phyloP scores from a whole-genome alignment of 129 eudicot genomes.

The Logfia minima region DNA sequence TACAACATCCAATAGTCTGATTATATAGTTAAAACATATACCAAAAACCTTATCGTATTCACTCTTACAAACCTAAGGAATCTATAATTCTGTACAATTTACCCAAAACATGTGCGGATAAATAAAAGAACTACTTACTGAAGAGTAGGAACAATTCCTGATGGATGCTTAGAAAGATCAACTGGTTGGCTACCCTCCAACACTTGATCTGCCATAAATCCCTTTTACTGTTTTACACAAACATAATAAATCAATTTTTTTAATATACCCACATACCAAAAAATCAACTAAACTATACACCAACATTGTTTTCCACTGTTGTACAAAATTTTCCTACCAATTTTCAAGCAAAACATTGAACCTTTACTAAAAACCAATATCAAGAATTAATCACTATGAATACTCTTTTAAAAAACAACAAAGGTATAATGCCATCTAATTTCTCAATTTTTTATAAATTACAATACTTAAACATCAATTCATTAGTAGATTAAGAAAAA shows the following conservation, averaged over 20 bases:
- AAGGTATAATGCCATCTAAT: background rate
- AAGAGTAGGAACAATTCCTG: slow-evolving; percentile 82
- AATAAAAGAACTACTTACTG: slow-evolving; percentile 44
- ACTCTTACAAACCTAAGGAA: background rate
- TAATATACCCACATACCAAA: background rate
- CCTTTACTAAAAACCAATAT: background rate
- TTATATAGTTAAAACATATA: background rate
- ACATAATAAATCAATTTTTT: background rate
- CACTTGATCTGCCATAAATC: slow-evolving; percentile 66
- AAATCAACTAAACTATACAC: background rate
- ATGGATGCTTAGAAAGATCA: slow-evolving; percentile 75
- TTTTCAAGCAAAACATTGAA: background rate
- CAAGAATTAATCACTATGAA: background rate
- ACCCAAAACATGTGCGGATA: background rate
- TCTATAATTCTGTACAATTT: background rate
- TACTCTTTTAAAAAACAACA: background rate
- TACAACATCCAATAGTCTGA: background rate
- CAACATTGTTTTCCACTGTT: background rate
- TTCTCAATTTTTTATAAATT: background rate
- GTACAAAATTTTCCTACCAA: background rate
- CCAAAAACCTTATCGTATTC: background rate
- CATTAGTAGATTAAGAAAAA: background rate
- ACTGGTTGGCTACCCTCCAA: slow-evolving; percentile 78
- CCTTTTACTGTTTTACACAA: slow-evolving; percentile 10
- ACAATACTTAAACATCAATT: background rate